phyloP scores from a whole-genome alignment of 495 filamentous ascomycete species.

The Penicillium silybi region DNA sequence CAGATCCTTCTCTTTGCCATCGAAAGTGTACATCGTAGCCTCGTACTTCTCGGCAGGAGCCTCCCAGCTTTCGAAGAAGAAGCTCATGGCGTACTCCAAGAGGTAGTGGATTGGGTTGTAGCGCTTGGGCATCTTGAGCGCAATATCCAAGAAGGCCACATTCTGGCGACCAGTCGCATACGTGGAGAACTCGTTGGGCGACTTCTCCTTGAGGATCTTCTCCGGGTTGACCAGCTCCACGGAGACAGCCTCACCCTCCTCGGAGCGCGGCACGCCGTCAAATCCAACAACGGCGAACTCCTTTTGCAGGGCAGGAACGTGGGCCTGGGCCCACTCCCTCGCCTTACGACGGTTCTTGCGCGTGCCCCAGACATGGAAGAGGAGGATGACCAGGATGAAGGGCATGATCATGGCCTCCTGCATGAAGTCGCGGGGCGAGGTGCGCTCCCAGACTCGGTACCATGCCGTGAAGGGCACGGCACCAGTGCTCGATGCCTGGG shows the following conservation, averaged over 20 bases:
- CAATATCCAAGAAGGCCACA: slow-evolving; percentile 82
- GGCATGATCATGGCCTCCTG: slow-evolving; percentile 78
- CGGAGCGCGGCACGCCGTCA: slow-evolving; percentile 38
- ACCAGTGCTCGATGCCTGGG: slow-evolving; percentile 45
- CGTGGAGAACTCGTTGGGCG: slow-evolving; percentile 73
- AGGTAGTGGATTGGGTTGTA: slow-evolving; percentile 79
- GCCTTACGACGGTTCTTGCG: slow-evolving; percentile 75
- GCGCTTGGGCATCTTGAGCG: slow-evolving; percentile 77
- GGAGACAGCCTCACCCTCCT: slow-evolving; percentile 40
- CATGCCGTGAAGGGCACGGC: slow-evolving; percentile 77
- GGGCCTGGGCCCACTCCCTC: slow-evolving; percentile 71
- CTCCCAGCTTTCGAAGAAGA: slow-evolving; percentile 74
- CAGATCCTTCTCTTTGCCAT: slow-evolving; percentile 79
- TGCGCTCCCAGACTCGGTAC: slow-evolving; percentile 94
- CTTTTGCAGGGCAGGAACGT: slow-evolving; percentile 63
- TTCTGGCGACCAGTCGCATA: slow-evolving; percentile 96
- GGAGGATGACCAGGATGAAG: slow-evolving; percentile 66
- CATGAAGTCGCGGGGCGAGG: slow-evolving; percentile 74
- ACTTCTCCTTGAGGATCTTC: slow-evolving; percentile 72
- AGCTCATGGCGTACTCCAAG: slow-evolving; percentile 62
- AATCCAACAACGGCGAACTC: slow-evolving; percentile 94
- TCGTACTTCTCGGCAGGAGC: slow-evolving; percentile 66
- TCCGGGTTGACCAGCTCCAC: slow-evolving; percentile 50
- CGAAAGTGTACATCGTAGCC: slow-evolving; percentile 77
- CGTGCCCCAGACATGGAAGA: slow-evolving; percentile 79